Conservation (phyloP, 257 asterid species). For the Solanum infundibuliforme region DNA sequence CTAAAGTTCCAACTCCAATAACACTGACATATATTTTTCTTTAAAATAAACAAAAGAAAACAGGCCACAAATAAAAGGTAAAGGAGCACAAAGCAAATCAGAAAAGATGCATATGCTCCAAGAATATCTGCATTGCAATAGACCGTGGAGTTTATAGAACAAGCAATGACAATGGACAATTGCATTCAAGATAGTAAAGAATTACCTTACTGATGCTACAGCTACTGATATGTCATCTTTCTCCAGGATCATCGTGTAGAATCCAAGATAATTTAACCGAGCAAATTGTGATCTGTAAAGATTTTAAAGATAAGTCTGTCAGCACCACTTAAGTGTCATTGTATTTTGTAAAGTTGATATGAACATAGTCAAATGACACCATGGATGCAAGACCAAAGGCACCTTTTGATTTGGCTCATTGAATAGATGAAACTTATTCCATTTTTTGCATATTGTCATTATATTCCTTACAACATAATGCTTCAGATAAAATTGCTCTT, state of each 20-base stretch:
- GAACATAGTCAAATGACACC: background rate
- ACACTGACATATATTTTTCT: background rate
- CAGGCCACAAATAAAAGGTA: background rate
- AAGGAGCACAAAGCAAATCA: background rate
- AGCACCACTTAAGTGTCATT: background rate
- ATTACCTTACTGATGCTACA: constrained; percentile 90
- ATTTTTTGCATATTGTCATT: background rate
- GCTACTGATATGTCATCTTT: constrained; percentile 66
- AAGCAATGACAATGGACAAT: background rate
- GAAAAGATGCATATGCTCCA: background rate
- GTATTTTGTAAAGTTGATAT: background rate
- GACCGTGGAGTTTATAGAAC: background rate
- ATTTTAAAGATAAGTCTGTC: constrained; percentile 7
- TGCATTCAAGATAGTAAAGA: background rate
- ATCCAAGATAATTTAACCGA: constrained; percentile 77
- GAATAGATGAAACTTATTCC: background rate
- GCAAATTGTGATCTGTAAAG: constrained; percentile 73
- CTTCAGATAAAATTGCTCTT: background rate
- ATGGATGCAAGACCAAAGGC: background rate
- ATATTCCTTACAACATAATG: background rate
- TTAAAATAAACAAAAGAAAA: background rate
- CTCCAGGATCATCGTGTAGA: constrained; percentile 78
- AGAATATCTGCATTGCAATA: background rate
- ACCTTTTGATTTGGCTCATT: background rate
- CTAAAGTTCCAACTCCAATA: background rate